Conservation (phyloP, 2,329 filamentous ascomycete genomes). For the Fusarium sororula region DNA sequence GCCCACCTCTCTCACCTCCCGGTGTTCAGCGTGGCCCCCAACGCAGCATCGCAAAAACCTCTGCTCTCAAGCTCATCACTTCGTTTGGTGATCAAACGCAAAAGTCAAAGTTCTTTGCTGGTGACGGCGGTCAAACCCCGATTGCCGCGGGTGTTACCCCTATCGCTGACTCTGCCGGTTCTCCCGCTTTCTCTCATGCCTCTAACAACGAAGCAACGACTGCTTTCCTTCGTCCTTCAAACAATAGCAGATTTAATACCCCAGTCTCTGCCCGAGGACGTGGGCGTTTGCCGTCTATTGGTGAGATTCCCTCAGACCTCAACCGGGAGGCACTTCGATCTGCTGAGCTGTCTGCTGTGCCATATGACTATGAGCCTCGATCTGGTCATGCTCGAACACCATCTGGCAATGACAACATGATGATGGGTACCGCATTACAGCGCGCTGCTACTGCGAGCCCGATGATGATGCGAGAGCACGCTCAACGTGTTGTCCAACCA, state of each 20-base stretch:
- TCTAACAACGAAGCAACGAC: conserved; percentile 67
- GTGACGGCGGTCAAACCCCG: conserved; percentile 73
- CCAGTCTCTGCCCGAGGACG: conserved; percentile 70
- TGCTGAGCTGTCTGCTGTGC: conserved; percentile 33
- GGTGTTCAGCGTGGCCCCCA: conserved; percentile 67
- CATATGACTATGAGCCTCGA: conserved; percentile 39
- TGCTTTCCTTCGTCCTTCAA: conserved; percentile 72
- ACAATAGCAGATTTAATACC: conserved; percentile 74
- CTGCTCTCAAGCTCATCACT: conserved; percentile 90
- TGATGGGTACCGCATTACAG: conserved; percentile 59
- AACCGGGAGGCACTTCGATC: conserved; percentile 45
- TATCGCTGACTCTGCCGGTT: conserved; percentile 77
- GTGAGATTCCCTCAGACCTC: conserved; percentile 60
- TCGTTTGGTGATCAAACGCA: conserved; percentile 75
- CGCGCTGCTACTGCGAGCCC: conserved; percentile 75
- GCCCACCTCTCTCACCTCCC: conserved; percentile 79
- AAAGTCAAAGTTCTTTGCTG: conserved; percentile 72
- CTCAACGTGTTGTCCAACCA: conserved; percentile 48
- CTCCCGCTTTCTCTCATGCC: conserved; percentile 66
- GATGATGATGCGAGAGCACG: conserved; percentile 66
- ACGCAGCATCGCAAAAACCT: conserved; percentile 77
- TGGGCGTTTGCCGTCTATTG: conserved; percentile 79
- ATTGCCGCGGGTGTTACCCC: conserved; percentile 87
- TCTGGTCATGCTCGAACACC: conserved; percentile 48
- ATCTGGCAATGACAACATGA: conserved; percentile 55